A percentile compares a stretch with the other conserved stretches of the same genome.
Evolutionary conservation across 2,329 filamentous ascomycete genomes (phyloP).

Genomic region (Exophiala spinifera): DNA sequence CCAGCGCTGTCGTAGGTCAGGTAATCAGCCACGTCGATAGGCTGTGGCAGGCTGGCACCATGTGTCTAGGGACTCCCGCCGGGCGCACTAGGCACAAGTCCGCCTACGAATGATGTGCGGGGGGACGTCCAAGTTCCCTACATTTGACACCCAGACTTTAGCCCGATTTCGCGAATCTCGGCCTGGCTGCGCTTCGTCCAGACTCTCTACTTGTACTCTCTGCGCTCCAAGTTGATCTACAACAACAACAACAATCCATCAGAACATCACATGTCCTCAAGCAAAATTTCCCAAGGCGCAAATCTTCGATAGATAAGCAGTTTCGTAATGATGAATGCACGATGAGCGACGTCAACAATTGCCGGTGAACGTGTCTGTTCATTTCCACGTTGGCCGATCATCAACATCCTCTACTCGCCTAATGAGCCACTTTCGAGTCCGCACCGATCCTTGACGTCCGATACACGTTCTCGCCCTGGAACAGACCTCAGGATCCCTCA

Average conservation of each 20-base stretch:
- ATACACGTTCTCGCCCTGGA: not conserved
- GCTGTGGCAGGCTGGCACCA: not conserved
- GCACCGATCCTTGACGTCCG: not conserved
- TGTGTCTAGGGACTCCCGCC: not conserved
- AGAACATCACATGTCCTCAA: not conserved
- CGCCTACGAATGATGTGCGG: not conserved
- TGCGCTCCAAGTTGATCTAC: not conserved
- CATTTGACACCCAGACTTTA: not conserved
- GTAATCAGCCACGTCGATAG: too few species aligned
- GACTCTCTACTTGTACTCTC: not conserved
- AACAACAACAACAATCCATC: not conserved
- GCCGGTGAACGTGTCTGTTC: too few species aligned
- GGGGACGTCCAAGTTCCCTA: not conserved
- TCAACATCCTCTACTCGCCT: not conserved
- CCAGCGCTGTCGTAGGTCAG: too few species aligned
- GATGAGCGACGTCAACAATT: too few species aligned
- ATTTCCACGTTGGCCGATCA: not conserved
- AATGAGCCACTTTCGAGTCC: constrained; percentile 3
- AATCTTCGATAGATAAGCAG: too few species aligned
- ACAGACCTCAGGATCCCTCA: too few species aligned
- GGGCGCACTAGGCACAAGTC: not conserved
- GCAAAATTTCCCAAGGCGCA: too few species aligned
- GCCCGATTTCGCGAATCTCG: not conserved
- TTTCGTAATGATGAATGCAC: too few species aligned
- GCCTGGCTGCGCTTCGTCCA: not conserved